Percentiles rank a stretch among this genome's conserved stretches.
Evolutionary conservation across 306 rosid genomes (phyloP).

Genomic region (Pueraria montana): DNA sequence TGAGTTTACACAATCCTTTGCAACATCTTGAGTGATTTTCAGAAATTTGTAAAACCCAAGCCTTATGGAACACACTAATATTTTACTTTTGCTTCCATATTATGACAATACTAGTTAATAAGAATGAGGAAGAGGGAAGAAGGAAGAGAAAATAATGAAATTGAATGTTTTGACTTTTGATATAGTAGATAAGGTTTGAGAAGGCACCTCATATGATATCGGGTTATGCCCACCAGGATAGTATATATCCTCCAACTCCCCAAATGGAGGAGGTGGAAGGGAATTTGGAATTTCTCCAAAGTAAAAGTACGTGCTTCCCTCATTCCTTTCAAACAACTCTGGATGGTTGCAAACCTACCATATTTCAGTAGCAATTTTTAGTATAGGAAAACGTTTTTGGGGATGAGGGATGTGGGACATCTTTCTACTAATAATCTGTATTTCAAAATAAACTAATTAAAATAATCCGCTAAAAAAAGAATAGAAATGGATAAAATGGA

Average conservation of each 20-base stretch:
- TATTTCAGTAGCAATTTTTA: constrained; percentile 41
- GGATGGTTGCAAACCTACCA: constrained; percentile 96
- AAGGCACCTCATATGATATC: constrained; percentile 71
- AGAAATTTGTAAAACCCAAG: constrained; percentile 17
- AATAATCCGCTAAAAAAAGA: not conserved
- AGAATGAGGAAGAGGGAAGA: not conserved
- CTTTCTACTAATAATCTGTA: not conserved
- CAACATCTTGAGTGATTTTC: constrained; percentile 1
- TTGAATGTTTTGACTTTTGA: constrained; percentile 40
- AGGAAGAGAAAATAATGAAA: constrained; percentile 34
- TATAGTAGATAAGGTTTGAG: constrained; percentile 11
- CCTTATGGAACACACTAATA: constrained; percentile 15
- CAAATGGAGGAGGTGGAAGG: constrained; percentile 86
- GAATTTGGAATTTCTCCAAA: constrained; percentile 79
- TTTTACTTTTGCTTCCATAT: constrained; percentile 20
- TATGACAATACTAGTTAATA: constrained; percentile 5
- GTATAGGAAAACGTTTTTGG: constrained; percentile 15
- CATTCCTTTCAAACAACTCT: constrained; percentile 87
- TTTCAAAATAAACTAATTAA: constrained; percentile 23
- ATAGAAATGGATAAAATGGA: constrained; percentile 22
- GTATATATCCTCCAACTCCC: constrained; percentile 85
- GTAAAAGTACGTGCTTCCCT: constrained; percentile 80
- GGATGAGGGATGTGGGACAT: not conserved
- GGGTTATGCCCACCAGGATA: constrained; percentile 84
- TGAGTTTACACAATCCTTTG: constrained; percentile 20